Base-by-base conservation (phyloP, 495 filamentous ascomycete genomes). In the Trichoderma gamsii region DNA sequence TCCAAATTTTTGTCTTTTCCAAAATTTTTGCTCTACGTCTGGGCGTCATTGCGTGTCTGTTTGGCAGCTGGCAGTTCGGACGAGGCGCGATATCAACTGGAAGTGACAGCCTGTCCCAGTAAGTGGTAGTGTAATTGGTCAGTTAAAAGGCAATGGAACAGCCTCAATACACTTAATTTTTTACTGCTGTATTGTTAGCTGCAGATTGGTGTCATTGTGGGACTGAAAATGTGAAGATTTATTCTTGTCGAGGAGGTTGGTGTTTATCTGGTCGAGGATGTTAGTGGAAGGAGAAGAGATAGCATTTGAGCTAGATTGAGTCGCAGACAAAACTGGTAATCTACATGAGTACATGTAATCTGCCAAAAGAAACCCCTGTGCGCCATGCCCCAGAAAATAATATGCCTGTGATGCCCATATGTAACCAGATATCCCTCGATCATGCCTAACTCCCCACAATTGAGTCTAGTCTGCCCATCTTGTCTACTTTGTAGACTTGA, bases 31-130 rank as follows among this genome's bases (percentile, higher is more conserved):
- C 25, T 11, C 21, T 23, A 3, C 51, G n/a, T 21, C 16, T 56
- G 51, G 27, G 13, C 12, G 56, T 23, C 21, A 21, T 23, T 15
- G 59, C 29, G 16, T 66, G 66, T 61, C 51, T 32, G 41, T 35
- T 1, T 67, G 56, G 56, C 56, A 61, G 56, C 56, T 61, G 56
- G 56, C 56, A 61, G 56, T 13, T 12, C 8, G n/a, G 29, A 61
- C n/a, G 25, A 21, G 56, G 25, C 23, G 27, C 13, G 23, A 15
- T 18, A 21, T 21, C 21, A 25, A n/a, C 16, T 25, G 51, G 21
- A 56, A 16, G 18, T 32, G 25, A 32, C 23, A 29, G 2, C 16
- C 25, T 32, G 11, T 9, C 16, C 56, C 23, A 61, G 56, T 12
- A 29, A 15, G 25, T 25, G 27, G 56, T 25, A 15, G 56, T 3